phyloP scores from a whole-genome alignment of 148 eudicot species.

The Chenopodium berlandieri region DNA sequence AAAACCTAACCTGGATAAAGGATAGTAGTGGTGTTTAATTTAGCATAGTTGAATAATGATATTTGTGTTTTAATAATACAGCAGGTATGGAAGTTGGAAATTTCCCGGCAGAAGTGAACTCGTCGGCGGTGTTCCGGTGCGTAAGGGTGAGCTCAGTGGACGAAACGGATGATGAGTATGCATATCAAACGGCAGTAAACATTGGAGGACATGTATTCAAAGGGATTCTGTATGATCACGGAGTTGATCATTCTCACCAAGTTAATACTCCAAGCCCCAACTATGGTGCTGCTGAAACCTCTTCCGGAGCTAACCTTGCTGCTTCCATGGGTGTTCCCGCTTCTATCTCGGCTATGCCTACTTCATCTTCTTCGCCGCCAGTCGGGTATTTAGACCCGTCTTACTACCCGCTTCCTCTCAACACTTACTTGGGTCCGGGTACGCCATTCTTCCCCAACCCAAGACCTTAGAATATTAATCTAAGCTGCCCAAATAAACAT shows the following conservation, averaged over 20 bases:
- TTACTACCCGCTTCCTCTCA: conserved; percentile 49
- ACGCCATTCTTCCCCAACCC: conserved; percentile 81
- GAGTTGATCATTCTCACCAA: conserved; percentile 39
- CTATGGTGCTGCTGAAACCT: conserved; percentile 38
- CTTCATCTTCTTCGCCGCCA: conserved; percentile 6
- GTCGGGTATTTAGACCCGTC: conserved; percentile 48
- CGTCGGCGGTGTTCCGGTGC: conserved; percentile 59
- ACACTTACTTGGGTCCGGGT: conserved; percentile 57
- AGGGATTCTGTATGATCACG: conserved; percentile 80
- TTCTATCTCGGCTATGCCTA: conserved; percentile 10
- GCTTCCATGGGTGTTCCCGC: background rate
- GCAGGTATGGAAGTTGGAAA: conserved; percentile 62
- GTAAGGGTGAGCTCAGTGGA: conserved; percentile 72
- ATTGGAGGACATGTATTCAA: conserved; percentile 80
- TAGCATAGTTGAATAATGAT: background rate
- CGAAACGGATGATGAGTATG: conserved; percentile 55
- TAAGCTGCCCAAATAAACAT: no score
- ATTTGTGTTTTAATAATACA: background rate
- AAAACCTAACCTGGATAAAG: conserved; percentile 13
- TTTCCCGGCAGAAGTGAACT: conserved; percentile 63
- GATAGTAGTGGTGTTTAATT: no score
- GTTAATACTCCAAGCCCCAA: background rate
- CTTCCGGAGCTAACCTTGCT: conserved; percentile 43
- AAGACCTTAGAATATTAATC: conserved; percentile 41
- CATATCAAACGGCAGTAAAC: conserved; percentile 77